Evolutionary conservation across 73 alveolate species (phyloP).

Genomic region (Uronychia setigera): DNA sequence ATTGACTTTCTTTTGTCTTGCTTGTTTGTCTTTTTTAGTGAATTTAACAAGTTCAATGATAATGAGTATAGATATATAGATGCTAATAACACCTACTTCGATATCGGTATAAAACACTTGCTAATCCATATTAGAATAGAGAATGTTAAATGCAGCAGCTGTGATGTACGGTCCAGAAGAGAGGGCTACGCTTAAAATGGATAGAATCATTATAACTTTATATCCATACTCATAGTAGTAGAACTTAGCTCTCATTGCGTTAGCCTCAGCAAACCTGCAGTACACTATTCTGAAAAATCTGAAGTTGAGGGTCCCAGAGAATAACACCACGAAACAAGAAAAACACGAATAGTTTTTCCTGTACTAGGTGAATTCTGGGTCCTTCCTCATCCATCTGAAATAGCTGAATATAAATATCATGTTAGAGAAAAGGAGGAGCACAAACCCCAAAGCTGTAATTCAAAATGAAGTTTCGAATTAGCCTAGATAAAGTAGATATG

Average conservation of each 20-base stretch:
- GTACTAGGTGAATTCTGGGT: background rate
- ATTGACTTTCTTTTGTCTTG: background rate
- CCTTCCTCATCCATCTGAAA: slow-evolving; percentile 8
- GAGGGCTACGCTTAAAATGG: background rate
- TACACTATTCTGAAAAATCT: background rate
- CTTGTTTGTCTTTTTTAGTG: slow-evolving; percentile 2
- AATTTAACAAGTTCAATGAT: slow-evolving; percentile 4
- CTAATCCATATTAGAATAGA: background rate
- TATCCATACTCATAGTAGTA: background rate
- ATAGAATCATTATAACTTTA: background rate
- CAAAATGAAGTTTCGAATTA: background rate
- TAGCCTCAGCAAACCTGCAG: slow-evolving; percentile 6
- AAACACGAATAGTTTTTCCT: background rate
- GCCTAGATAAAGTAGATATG: background rate
- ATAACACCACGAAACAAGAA: background rate
- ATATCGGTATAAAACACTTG: slow-evolving; percentile 12
- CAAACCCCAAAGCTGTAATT: background rate
- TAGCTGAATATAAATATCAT: background rate
- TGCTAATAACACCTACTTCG: background rate
- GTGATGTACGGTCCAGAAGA: background rate
- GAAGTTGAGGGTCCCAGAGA: background rate
- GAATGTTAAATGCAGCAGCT: background rate
- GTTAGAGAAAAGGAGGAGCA: background rate
- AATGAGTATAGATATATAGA: slow-evolving; percentile 1
- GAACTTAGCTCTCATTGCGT: background rate